phyloP scores from a whole-genome alignment of 495 filamentous ascomycete species.

The Lindgomyces ingoldianus region DNA sequence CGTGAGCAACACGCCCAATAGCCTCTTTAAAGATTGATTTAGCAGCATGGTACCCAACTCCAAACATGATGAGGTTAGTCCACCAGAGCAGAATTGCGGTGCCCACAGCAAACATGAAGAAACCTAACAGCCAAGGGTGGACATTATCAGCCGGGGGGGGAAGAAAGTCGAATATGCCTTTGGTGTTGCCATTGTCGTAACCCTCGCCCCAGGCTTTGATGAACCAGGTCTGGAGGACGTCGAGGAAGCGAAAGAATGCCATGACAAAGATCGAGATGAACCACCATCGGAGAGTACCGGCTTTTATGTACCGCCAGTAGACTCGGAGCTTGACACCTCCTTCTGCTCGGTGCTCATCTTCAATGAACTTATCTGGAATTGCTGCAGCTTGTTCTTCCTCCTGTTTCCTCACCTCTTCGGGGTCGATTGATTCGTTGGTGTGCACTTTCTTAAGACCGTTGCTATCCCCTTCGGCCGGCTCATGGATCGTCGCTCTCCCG shows the following conservation, averaged over 20 bases:
- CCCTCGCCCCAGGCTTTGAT: constrained; percentile 83
- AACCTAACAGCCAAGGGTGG: constrained; percentile 69
- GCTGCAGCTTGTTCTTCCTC: constrained; percentile 55
- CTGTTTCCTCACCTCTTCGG: constrained; percentile 37
- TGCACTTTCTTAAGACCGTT: constrained; percentile 31
- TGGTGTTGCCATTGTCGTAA: constrained; percentile 51
- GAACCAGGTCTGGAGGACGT: constrained; percentile 71
- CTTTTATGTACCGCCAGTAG: constrained; percentile 82
- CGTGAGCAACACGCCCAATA: constrained; percentile 68
- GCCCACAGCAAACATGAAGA: constrained; percentile 63
- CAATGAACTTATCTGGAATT: constrained; percentile 73
- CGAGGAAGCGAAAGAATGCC: constrained; percentile 58
- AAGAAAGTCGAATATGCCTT: constrained; percentile 56
- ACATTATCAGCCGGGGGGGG: constrained; percentile 69
- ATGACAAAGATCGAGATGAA: constrained; percentile 58
- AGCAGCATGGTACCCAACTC: constrained; percentile 75
- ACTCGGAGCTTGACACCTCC: constrained; percentile 72
- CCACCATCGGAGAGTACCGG: constrained; percentile 75
- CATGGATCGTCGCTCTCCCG: constrained; percentile 55
- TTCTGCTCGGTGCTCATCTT: constrained; percentile 74
- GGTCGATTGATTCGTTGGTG: constrained; percentile 23
- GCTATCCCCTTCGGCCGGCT: constrained; percentile 40
- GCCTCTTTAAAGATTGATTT: constrained; percentile 68
- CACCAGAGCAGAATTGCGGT: constrained; percentile 60
- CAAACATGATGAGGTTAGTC: constrained; percentile 53